Evolutionary conservation across 2,329 filamentous ascomycete genomes (phyloP).

Genomic region (Aspergillus nomiae): DNA sequence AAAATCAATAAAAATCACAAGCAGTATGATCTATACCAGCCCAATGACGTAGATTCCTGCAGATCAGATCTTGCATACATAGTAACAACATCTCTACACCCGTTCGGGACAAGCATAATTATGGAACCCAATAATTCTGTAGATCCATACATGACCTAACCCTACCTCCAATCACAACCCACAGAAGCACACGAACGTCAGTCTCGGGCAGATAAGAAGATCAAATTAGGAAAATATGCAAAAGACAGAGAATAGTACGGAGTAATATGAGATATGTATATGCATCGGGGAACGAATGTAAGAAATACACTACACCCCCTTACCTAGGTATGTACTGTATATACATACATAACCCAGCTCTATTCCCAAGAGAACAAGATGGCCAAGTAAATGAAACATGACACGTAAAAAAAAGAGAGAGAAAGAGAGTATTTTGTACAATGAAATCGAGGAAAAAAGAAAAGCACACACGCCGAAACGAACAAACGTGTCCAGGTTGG

Average conservation of each 20-base stretch:
- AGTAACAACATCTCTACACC: background rate
- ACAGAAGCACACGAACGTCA: too few species aligned
- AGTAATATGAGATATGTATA: background rate
- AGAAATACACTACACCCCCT: background rate
- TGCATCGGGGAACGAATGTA: background rate
- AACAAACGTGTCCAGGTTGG: background rate
- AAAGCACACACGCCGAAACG: background rate
- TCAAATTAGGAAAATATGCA: background rate
- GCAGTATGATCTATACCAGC: background rate
- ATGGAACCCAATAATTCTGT: background rate
- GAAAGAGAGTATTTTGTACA: background rate
- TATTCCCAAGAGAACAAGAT: background rate
- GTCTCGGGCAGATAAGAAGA: background rate
- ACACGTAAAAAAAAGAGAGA: background rate
- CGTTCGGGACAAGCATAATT: background rate
- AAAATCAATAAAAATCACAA: background rate
- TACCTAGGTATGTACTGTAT: background rate
- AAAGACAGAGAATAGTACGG: background rate
- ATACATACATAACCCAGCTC: background rate
- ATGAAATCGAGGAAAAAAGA: background rate
- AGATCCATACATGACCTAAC: background rate
- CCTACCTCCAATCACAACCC: background rate
- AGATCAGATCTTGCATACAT: conserved; percentile 3
- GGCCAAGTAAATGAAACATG: background rate
- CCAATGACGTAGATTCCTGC: background rate